Conservation (phyloP, 768 basidiomycete species). For the Auricularia sp. region DNA sequence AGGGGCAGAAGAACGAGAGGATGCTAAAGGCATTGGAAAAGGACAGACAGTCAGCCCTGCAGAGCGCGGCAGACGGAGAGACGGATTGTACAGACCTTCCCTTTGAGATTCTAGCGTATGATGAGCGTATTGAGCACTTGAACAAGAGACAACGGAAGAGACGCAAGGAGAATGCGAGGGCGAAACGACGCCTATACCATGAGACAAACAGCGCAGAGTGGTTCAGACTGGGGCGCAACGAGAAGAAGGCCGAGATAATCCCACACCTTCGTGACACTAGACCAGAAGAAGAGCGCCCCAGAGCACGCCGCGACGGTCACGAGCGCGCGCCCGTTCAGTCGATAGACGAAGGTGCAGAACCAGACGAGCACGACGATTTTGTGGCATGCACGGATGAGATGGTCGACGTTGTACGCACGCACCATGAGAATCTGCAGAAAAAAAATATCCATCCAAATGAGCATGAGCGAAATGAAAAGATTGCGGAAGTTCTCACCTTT, state of each 20-base stretch:
- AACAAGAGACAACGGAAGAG: neutral
- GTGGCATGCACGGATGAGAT: neutral
- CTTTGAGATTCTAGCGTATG: neutral
- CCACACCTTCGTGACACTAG: neutral
- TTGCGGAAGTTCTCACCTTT: neutral
- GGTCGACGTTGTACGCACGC: neutral
- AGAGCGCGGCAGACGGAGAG: neutral
- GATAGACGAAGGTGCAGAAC: too few species aligned
- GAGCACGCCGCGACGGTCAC: too few species aligned
- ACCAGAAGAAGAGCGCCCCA: too few species aligned
- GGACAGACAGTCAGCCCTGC: neutral
- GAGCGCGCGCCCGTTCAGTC: too few species aligned
- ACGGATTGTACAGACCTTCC: neutral
- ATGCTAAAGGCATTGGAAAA: too few species aligned
- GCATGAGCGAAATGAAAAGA: neutral
- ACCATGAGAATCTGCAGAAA: neutral
- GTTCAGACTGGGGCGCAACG: neutral
- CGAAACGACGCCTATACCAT: neutral
- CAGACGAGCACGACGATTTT: neutral
- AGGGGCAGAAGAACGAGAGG: too few species aligned
- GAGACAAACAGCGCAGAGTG: neutral
- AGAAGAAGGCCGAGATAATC: neutral
- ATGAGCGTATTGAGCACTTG: neutral
- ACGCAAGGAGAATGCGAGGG: neutral
- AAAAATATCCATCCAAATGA: neutral